Evolutionary conservation across 2,329 filamentous ascomycete genomes (phyloP).

Genomic region (Colletotrichum sp.): DNA sequence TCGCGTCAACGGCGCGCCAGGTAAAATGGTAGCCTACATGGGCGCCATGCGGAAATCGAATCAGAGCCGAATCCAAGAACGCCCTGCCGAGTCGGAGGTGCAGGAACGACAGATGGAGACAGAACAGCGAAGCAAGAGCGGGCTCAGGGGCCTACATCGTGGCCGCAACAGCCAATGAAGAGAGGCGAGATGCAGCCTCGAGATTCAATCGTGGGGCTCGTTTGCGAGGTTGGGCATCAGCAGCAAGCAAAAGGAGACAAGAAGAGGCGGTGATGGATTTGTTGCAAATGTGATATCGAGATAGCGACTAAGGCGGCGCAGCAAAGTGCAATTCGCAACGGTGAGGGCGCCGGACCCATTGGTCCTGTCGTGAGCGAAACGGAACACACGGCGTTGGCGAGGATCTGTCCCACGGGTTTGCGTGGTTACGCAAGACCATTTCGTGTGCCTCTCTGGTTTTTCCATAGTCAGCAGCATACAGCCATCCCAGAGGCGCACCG

Average conservation of each 20-base stretch:
- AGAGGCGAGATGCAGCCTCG: not conserved
- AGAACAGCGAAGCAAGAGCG: slow-evolving; percentile 7
- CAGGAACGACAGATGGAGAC: not conserved
- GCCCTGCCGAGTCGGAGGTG: slow-evolving; percentile 1
- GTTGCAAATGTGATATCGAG: not conserved
- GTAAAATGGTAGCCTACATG: not conserved
- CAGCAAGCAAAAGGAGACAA: not conserved
- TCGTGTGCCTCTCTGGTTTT: not conserved
- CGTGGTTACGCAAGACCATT: slow-evolving; percentile 4
- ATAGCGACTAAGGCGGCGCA: not conserved
- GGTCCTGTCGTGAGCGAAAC: not conserved
- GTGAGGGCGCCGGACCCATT: not conserved
- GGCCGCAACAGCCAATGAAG: not conserved
- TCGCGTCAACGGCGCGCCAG: not conserved
- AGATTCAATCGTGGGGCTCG: not conserved
- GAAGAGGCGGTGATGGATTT: slow-evolving; percentile 13
- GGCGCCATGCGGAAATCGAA: not conserved
- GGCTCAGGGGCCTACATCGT: not conserved
- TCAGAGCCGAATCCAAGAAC: not conserved
- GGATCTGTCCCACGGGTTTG: not conserved
- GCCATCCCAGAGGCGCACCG: not conserved
- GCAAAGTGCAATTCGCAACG: not conserved
- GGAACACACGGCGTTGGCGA: not conserved
- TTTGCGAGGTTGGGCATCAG: slow-evolving; percentile 7
- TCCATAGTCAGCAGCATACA: not conserved